Percentiles rank a stretch among this genome's conserved stretches.
phyloP scores from a whole-genome alignment of 2,329 filamentous ascomycete species.

The Aspergillus sp. region DNA sequence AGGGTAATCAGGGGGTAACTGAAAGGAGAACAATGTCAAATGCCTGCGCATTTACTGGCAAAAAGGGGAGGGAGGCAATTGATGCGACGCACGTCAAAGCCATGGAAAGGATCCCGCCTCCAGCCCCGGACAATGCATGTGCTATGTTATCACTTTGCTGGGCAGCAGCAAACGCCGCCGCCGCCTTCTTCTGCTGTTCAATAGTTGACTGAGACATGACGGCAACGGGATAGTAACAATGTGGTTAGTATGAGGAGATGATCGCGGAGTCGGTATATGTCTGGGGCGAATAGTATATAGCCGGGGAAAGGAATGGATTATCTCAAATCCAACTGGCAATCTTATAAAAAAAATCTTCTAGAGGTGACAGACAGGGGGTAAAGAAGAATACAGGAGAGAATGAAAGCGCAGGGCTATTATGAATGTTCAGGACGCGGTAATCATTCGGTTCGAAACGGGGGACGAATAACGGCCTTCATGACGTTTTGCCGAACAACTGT shows the following conservation, averaged over 20 bases:
- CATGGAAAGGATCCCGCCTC: constrained; percentile 93
- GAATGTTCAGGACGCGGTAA: constrained; percentile 15
- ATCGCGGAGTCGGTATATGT: background rate
- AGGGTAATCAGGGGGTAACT: constrained; percentile 96
- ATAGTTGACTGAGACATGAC: constrained; percentile 36
- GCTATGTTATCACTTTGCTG: constrained; percentile 96
- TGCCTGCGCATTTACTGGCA: constrained; percentile 5
- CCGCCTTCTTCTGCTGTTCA: constrained; percentile 28
- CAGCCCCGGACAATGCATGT: constrained; percentile 85
- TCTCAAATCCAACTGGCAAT: background rate
- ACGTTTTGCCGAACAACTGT: constrained; percentile 30
- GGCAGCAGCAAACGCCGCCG: constrained; percentile 55
- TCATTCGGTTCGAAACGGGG: constrained; percentile 22
- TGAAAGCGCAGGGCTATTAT: constrained; percentile 2
- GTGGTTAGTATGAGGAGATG: background rate
- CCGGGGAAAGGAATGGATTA: background rate
- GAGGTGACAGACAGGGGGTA: background rate
- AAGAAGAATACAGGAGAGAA: constrained; percentile 4
- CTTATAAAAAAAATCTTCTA: background rate
- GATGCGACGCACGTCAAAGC: constrained; percentile 64
- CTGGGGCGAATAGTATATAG: too few species aligned
- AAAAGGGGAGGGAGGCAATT: constrained; percentile 2
- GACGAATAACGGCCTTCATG: constrained; percentile 20
- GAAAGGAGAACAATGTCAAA: constrained; percentile 6
- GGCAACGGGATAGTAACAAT: background rate